Evolutionary conservation across 768 basidiomycete species (phyloP).

Genomic region (Collybia sp.): DNA sequence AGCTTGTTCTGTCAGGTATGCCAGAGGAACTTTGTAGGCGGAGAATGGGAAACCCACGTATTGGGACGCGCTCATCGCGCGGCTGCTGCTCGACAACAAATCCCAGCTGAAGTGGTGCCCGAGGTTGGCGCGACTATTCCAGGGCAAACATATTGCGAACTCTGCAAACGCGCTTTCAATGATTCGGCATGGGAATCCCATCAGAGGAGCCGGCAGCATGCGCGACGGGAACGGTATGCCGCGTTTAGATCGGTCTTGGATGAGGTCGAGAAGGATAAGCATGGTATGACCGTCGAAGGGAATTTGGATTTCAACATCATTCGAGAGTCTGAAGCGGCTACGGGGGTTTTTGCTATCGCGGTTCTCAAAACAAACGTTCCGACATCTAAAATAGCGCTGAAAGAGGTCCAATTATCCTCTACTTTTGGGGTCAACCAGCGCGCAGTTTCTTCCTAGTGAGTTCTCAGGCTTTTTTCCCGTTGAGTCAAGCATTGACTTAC

Average conservation of each 20-base stretch:
- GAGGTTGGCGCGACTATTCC: conserved; percentile 14
- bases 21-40: conserved; percentile 12
- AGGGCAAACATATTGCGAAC: conserved; percentile 17
- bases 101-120: conserved; percentile 23
- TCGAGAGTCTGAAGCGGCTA: no score
- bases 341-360: conserved; percentile 14
- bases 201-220: conserved; percentile 21
- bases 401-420: conserved; percentile 23
- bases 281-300: conserved; percentile 41
- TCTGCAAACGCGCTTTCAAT: conserved; percentile 20
- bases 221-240: conserved; percentile 29
- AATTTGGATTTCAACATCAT: conserved; percentile 49
- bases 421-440: conserved; percentile 16
- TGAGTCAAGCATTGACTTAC: not conserved
- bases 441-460: conserved; percentile 17
- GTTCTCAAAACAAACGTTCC: conserved; percentile 20
- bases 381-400: conserved; percentile 23
- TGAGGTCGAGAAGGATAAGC: conserved; percentile 50
- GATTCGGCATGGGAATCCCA: conserved; percentile 29
- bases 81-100: conserved; percentile 7
- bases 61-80: conserved; percentile 8
- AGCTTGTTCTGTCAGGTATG: conserved; percentile 27
- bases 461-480: not conserved
- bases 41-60: conserved; percentile 15
- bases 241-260: conserved; percentile 39